A percentile compares a stretch with the other conserved stretches of the same genome.
phyloP scores from a whole-genome alignment of 768 basidiomycete genomes.

The Russula griseocarnosa region DNA sequence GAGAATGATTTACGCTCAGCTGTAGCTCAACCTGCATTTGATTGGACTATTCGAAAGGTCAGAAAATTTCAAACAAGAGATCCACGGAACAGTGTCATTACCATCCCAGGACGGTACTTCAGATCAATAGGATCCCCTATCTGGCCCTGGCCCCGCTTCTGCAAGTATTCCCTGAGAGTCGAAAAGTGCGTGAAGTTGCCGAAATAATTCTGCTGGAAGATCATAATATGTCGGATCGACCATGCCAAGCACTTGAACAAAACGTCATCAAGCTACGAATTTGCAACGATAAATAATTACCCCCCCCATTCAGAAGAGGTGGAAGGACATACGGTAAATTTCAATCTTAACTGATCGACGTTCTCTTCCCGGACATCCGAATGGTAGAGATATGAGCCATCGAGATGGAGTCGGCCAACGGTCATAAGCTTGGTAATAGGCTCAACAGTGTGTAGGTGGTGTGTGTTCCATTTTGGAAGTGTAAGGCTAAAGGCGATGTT shows the following conservation, averaged over 20 bases:
- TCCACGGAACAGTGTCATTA: conserved; percentile 35
- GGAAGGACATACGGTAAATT: conserved; percentile 50
- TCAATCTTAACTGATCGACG: conserved; percentile 72
- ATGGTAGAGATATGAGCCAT: conserved; percentile 74
- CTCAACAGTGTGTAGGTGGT: conserved; percentile 60
- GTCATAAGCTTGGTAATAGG: conserved; percentile 61
- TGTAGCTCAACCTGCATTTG: conserved; percentile 70
- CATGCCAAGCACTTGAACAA: conserved; percentile 77
- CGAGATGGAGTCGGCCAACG: conserved; percentile 50
- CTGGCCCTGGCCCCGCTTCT: conserved; percentile 55
- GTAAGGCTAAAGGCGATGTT: conserved; percentile 57
- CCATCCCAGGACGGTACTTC: conserved; percentile 79
- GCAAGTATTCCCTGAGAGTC: conserved; percentile 80
- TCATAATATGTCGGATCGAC: conserved; percentile 85
- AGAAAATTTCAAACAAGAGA: background rate
- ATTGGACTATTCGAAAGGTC: conserved; percentile 55
- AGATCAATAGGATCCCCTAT: conserved; percentile 77
- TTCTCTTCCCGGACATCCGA: conserved; percentile 61
- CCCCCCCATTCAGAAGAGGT: background rate
- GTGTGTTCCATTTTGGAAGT: conserved; percentile 88
- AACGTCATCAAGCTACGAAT: conserved; percentile 46
- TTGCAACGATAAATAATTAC: background rate
- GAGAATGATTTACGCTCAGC: conserved; percentile 48
- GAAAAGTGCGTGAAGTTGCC: conserved; percentile 92
- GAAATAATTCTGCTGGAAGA: conserved; percentile 88